These are phyloP conservation scores for Entelexis sorbosivorans DNA, from an alignment of 1,139 yeast genomes.

Conservation along the genomic window DNA sequence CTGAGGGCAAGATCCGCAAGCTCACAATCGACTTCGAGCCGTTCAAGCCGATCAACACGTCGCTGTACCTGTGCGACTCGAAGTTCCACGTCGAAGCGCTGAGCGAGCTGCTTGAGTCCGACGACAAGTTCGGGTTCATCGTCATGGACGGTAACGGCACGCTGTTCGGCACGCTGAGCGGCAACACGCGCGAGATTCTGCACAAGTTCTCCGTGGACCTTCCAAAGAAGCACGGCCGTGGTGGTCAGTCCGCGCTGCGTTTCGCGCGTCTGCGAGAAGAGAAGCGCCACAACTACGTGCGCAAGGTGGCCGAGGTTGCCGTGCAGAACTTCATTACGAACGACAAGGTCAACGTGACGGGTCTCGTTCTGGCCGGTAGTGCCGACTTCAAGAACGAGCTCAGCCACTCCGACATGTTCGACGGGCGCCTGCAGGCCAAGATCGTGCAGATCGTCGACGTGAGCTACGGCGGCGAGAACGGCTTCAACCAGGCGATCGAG, in stretches of 20 bases:
- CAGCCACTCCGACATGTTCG: slow-evolving; percentile 85
- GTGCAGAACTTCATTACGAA: slow-evolving; percentile 89
- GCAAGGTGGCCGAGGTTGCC: slow-evolving; percentile 97
- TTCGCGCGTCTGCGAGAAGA: slow-evolving; percentile 97
- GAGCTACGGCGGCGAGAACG: slow-evolving; percentile 98
- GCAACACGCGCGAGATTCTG: slow-evolving; percentile 90
- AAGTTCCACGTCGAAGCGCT: slow-evolving; percentile 96
- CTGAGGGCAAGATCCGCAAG: slow-evolving; percentile 60
- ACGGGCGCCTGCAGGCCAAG: slow-evolving; percentile 74
- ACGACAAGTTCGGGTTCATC: slow-evolving; percentile 92
- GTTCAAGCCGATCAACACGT: slow-evolving; percentile 94
- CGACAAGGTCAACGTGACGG: slow-evolving; percentile 89
- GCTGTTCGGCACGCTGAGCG: slow-evolving; percentile 87
- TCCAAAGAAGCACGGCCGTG: slow-evolving; percentile 99
- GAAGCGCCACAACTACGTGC: slow-evolving; percentile 94
- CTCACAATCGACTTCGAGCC: slow-evolving; percentile 26
- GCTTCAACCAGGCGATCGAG: slow-evolving; percentile 97
- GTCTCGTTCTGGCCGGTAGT: slow-evolving; percentile 92
- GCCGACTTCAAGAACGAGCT: slow-evolving; percentile 96
- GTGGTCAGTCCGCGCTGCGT: slow-evolving; percentile 99
- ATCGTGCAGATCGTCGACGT: slow-evolving; percentile 89
- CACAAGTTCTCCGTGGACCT: slow-evolving; percentile 95
- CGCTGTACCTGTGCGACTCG: slow-evolving; percentile 90
- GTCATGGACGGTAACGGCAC: slow-evolving; percentile 99
- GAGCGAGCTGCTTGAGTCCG: slow-evolving; percentile 84